Base-by-base conservation (phyloP, 1,284 basidiomycete species). In the Austroboletus niveus region DNA sequence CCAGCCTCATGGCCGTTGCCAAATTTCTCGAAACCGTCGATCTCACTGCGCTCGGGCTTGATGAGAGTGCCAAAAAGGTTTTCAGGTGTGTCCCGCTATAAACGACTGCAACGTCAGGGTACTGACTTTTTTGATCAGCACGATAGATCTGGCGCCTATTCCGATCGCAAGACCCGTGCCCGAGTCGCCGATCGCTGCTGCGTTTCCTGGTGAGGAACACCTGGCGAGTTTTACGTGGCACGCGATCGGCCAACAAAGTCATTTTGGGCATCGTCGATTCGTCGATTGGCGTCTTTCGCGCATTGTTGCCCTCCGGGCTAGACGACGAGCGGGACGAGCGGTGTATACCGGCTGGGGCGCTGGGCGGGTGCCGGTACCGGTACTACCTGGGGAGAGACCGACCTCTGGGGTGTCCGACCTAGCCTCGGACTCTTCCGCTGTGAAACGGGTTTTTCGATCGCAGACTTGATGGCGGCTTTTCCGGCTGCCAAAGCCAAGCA, bases 11-110 rank as follows among this genome's bases (percentile, higher is more conserved):
- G 72, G 95, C 95, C 7, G 94, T 94, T 1, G 90, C 92, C 3
- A 92, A 96, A 63, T 98, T 97, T 67, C 73, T 98, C 39, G 92
- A 95, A 71, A 91, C 93, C 61, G 92, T 97, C 24, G 92, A 95
- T 68, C 75, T 95, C 47, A 84, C 79, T 8, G 88, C 84, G 6
- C 74, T 98, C 11, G 93, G 94, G 0, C 73, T 97, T 9, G 82
- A 82, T 6, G 84, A 86, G 27, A 78, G 78, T 12, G 80, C 80
- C 57, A 80, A 78, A 55, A 80, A 77, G 27, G 35, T 36, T 36
- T n/a, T 36, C n/a, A 36, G 14, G 35, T 15, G 15, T n/a, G 15
- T n/a, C n/a, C 8, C 3, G 3, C 35, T 8, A 12, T 15, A 4
- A 11, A 14, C 10, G 5, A 27, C 27, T 27, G 27, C 27, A 27